Evolutionary conservation across 495 filamentous ascomycete species (phyloP), one percentile per base, ranked within the genome.

Genomic region (Chaetomium tenue): DNA sequence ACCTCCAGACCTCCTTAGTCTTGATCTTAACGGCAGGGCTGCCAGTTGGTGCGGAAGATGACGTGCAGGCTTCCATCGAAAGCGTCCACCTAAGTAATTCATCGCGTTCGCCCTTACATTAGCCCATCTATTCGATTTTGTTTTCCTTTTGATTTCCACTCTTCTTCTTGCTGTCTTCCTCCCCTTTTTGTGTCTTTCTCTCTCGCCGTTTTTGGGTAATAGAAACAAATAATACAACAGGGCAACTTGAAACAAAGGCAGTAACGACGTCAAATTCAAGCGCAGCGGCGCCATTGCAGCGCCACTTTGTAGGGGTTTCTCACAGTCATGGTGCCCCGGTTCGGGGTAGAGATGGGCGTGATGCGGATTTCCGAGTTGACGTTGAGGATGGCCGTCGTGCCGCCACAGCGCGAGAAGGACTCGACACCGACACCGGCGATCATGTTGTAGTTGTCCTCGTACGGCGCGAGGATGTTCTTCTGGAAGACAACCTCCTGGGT

Each of bases 301-400:
- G 2, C 25, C 28, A 66, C 25, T 13, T 25, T 63, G 33, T 60
- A 40, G 65, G 69, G 63, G 40, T 39, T 11, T 51, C 72, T 69
- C 68, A 74, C 70, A 60, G 72, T 74, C 72, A 72, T 72, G 59
- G 65, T 54, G 40, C 70, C 68, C 62, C 59, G 62, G 28, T 65
- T 60, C 22, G 68, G 61, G 63, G 66, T 68, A 58, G 57, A 68
- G n/a, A 72, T 67, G 39, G 69, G 65, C 23, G 64, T 71, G 61
- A 77, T 72, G 59, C 71, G 67, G 57, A 75, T 70, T 54, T 75
- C 67, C 40, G 74, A 75, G 70, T 78, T 73, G 61, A 78, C 71
- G 63, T 78, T 78, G 64, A 75, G 64, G 53, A 76, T 69, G 42
- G 74, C 70, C 3, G 71, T 68, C 28, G 61, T 60, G 46, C 25